Percentiles rank a stretch among this genome's conserved stretches.
Evolutionary conservation across 2,329 filamentous ascomycete genomes (phyloP).

Genomic region (Coniochaeta sp.): DNA sequence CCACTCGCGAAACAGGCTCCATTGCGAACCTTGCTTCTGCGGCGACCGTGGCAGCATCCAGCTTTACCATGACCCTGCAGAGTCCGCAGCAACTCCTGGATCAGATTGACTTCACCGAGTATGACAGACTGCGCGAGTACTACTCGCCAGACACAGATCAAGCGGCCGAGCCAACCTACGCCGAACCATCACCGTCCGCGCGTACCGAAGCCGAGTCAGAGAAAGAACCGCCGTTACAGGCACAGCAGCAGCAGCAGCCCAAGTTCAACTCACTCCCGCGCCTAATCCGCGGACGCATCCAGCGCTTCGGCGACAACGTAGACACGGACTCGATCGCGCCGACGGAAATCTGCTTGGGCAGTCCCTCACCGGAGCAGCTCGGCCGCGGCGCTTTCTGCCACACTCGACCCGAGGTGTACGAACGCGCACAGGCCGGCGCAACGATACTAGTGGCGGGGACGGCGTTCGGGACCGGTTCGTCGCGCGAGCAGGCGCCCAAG

Average conservation of each 20-base stretch:
- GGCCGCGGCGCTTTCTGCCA: background rate
- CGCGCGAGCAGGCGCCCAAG: background rate
- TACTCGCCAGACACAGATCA: background rate
- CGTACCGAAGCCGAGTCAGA: background rate
- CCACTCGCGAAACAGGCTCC: background rate
- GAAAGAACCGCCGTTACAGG: background rate
- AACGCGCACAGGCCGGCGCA: background rate
- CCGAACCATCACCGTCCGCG: background rate
- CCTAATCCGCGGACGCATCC: background rate
- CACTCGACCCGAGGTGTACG: background rate
- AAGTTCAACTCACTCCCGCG: background rate
- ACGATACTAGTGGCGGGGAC: background rate
- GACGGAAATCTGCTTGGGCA: background rate
- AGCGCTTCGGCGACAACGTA: slow-evolving; percentile 4
- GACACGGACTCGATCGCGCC: slow-evolving; percentile 1
- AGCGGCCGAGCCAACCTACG: background rate
- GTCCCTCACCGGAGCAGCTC: background rate
- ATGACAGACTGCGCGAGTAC: background rate
- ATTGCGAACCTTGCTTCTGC: background rate
- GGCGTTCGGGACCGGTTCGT: slow-evolving; percentile 1
- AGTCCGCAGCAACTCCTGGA: background rate
- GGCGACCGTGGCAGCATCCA: background rate
- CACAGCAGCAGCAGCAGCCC: background rate
- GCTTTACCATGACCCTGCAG: background rate
- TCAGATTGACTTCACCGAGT: background rate